These are phyloP conservation scores for Xeromyces bisporus DNA, from an alignment of 495 filamentous ascomycete genomes.

Conservation along the genomic window DNA sequence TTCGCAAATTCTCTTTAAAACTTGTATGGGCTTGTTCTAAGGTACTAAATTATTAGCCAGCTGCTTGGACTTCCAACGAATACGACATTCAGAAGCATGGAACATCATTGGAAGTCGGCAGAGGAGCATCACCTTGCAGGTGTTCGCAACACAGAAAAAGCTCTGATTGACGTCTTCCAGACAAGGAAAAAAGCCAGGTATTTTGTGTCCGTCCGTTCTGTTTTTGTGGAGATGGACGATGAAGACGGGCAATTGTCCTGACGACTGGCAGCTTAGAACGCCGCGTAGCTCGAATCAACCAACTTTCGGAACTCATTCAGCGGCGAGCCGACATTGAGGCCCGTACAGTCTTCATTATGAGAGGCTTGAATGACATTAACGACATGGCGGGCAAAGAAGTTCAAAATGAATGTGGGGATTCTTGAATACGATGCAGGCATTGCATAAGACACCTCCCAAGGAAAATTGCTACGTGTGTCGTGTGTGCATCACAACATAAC, in stretches of 20 bases:
- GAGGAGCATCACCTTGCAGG: not conserved
- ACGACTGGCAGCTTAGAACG: not conserved
- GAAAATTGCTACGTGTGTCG: no score
- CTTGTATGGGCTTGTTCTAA: not conserved
- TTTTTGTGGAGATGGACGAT: no score
- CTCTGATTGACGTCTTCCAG: not conserved
- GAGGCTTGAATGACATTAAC: not conserved
- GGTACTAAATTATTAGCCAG: no score
- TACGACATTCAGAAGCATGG: no score
- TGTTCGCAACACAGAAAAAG: not conserved
- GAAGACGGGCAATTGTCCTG: no score
- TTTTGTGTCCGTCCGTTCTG: not conserved
- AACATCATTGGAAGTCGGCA: not conserved
- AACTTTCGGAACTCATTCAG: not conserved
- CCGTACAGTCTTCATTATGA: not conserved
- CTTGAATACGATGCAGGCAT: no score
- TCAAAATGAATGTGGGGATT: no score
- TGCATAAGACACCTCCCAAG: no score
- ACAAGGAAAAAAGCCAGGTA: not conserved
- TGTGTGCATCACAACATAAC: no score
- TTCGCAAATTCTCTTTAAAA: no score
- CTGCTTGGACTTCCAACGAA: no score
- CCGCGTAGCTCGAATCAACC: not conserved
- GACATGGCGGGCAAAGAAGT: not conserved
- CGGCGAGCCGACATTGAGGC: not conserved